phyloP scores from a whole-genome alignment of 2,329 filamentous ascomycete species.

The Laburnicola sp. region DNA sequence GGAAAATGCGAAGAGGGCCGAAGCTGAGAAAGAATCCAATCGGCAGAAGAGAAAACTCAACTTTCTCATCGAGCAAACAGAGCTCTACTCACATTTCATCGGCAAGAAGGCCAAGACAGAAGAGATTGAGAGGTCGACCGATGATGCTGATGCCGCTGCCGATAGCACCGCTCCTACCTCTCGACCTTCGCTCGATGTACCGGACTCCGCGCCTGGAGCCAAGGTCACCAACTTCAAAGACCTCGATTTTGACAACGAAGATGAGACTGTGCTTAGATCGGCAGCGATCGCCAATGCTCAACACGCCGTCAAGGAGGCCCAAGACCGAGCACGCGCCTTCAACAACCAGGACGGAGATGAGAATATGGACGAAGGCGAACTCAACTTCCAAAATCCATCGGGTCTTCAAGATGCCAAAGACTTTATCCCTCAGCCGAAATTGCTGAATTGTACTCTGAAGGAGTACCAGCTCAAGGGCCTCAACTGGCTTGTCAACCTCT shows the following conservation, averaged over 20 bases:
- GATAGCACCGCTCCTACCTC: constrained; percentile 39
- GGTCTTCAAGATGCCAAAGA: constrained; percentile 86
- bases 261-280: constrained; percentile 77
- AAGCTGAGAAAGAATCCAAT: constrained; percentile 96
- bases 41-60: constrained; percentile 98
- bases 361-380: constrained; percentile 78
- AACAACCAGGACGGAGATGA: constrained; percentile 63
- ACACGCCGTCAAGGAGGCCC: constrained; percentile 90
- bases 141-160: constrained; percentile 64
- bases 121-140: constrained; percentile 87
- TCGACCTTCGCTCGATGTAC: constrained; percentile 54
- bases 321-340: constrained; percentile 90
- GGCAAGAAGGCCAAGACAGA: constrained; percentile 99
- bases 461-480: constrained; percentile 99
- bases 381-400: constrained; percentile 99
- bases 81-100: constrained; percentile 98
- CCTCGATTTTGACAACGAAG: constrained; percentile 92
- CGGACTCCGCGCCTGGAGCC: constrained; percentile 55
- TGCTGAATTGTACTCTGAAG: constrained; percentile 91
- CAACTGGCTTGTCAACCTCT: constrained; percentile 98
- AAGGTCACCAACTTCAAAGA: constrained; percentile 95
- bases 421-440: constrained; percentile 82
- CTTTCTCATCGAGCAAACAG: constrained; percentile 98
- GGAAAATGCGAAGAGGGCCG: constrained; percentile 93
- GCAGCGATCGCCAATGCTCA: constrained; percentile 96